Percentiles rank a stretch among this genome's conserved stretches.
phyloP scores from a whole-genome alignment of 2,329 filamentous ascomycete genomes.

The Aspergillus felis region DNA sequence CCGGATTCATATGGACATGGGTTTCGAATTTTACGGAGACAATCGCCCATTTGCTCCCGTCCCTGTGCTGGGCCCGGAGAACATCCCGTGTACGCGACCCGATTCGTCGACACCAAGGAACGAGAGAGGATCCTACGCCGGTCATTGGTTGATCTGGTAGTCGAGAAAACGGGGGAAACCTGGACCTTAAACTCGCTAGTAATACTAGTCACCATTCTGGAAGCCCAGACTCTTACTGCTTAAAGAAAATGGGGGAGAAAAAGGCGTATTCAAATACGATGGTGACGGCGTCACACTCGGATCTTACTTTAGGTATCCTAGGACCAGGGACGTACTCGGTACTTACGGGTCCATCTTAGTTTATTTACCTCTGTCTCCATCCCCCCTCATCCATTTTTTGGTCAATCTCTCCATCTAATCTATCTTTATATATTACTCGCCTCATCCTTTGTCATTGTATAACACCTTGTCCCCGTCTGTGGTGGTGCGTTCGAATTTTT shows the following conservation, averaged over 20 bases:
- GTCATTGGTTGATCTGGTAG: neutral
- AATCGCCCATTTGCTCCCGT: neutral
- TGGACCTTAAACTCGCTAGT: neutral
- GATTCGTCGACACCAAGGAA: constrained; percentile 5
- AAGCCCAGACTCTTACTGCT: neutral
- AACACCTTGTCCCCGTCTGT: neutral
- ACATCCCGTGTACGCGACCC: neutral
- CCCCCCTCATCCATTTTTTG: neutral
- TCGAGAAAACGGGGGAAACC: neutral
- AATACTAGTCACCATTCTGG: neutral
- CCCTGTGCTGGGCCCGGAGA: constrained; percentile 6
- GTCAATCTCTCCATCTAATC: neutral
- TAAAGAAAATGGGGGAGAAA: too few species aligned
- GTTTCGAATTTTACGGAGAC: neutral
- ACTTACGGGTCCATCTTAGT: neutral
- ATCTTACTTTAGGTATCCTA: too few species aligned
- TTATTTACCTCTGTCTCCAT: neutral
- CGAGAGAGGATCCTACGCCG: neutral
- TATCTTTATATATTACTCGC: too few species aligned
- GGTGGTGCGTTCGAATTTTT: neutral
- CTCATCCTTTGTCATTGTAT: neutral
- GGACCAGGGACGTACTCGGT: neutral
- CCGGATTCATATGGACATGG: neutral
- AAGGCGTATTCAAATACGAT: neutral
- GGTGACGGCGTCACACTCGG: neutral